phyloP scores from a whole-genome alignment of 495 filamentous ascomycete genomes.

The Immersiella caudata region DNA sequence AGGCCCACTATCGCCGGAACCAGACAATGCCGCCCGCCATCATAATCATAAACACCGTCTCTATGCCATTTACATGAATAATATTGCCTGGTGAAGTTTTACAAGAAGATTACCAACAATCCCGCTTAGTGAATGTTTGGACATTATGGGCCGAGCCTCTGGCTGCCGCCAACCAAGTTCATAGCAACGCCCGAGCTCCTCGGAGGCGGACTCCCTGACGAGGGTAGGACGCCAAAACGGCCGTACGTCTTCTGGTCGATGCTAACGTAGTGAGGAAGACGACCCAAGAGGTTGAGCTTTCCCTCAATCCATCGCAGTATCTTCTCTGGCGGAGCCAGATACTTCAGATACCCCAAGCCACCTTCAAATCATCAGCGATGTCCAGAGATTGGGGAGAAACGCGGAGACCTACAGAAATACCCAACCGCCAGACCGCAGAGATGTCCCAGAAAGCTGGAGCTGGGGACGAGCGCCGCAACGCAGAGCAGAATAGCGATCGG shows the following conservation, averaged over 20 bases:
- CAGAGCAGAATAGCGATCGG: conserved; percentile 75
- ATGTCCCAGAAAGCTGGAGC: conserved; percentile 84
- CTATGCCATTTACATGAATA: conserved; percentile 14
- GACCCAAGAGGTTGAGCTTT: conserved; percentile 78
- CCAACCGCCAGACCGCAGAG: conserved; percentile 78
- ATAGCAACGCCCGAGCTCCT: conserved; percentile 46
- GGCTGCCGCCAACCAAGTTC: conserved; percentile 61
- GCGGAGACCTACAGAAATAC: conserved; percentile 72
- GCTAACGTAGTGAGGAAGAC: conserved; percentile 85
- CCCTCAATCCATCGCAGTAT: conserved; percentile 79
- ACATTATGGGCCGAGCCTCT: conserved; percentile 64
- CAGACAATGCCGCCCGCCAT: not conserved
- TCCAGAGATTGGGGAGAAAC: not conserved
- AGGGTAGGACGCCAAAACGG: conserved; percentile 85
- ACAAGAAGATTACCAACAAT: conserved; percentile 1
- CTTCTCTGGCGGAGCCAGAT: conserved; percentile 82
- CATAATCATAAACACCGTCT: not conserved
- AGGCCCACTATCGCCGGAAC: not conserved
- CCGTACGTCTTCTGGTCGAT: conserved; percentile 96
- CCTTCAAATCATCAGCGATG: conserved; percentile 48
- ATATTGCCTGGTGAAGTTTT: not conserved
- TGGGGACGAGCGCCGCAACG: conserved; percentile 72
- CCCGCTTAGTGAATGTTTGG: no score
- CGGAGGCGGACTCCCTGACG: conserved; percentile 34
- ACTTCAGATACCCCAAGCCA: conserved; percentile 80